These are phyloP conservation scores for Moricandia moricandioides DNA, from an alignment of 345 rosid genomes.

Conservation along the genomic window DNA sequence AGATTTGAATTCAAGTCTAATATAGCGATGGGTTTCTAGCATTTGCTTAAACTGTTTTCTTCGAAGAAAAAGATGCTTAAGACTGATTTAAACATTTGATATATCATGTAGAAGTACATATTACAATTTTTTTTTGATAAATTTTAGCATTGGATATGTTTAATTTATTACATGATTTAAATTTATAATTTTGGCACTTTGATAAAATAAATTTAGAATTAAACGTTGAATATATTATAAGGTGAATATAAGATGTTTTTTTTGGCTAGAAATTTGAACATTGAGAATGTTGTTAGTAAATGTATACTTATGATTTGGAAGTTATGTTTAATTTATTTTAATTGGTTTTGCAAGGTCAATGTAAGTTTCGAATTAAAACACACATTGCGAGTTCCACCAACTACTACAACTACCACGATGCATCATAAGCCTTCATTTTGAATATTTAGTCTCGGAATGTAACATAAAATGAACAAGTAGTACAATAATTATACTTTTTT, in stretches of 20 bases:
- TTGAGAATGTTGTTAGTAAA: not conserved
- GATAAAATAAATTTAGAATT: not conserved
- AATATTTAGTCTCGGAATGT: not conserved
- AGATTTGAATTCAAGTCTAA: constrained; percentile 10
- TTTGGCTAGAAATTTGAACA: not conserved
- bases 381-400: not conserved
- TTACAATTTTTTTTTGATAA: too few relatives aligned
- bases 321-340: not conserved
- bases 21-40: not conserved
- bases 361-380: not conserved
- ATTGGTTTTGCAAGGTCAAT: not conserved
- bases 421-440: not conserved
- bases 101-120: not conserved
- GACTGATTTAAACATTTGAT: not conserved
- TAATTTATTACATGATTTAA: too few relatives aligned
- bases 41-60: not conserved
- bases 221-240: not conserved
- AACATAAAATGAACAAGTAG: constrained; percentile 10
- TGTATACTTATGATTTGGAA: not conserved
- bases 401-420: not conserved
- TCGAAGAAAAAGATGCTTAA: not conserved
- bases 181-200: too few relatives aligned
- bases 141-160: too few relatives aligned
- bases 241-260: not conserved
- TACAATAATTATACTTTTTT: constrained; percentile 28